A percentile compares a stretch with the other conserved stretches of the same genome.
Evolutionary conservation across 768 basidiomycete genomes (phyloP).

Genomic region (Rhodocollybia butyracea): DNA sequence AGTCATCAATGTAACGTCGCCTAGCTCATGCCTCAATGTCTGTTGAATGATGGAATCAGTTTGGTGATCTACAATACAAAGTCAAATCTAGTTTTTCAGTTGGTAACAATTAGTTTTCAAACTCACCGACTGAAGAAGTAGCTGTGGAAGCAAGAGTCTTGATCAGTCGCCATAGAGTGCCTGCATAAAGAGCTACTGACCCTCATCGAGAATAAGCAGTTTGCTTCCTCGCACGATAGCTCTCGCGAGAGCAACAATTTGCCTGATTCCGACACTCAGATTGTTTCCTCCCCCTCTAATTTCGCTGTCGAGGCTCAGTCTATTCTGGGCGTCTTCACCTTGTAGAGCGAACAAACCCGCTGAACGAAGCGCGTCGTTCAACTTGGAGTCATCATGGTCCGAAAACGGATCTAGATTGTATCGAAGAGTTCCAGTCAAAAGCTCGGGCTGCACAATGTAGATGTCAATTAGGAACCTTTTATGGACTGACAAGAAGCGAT

Average conservation of each 20-base stretch:
- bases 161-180: conserved; percentile 13
- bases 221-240: conserved; percentile 58
- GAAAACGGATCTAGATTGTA: conserved; percentile 69
- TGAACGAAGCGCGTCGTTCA: conserved; percentile 38
- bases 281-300: conserved; percentile 60
- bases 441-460: conserved; percentile 31
- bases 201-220: conserved; percentile 63
- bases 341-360: conserved; percentile 39
- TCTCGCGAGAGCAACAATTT: conserved; percentile 63
- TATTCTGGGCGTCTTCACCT: conserved; percentile 42
- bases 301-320: conserved; percentile 43
- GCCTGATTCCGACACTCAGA: conserved; percentile 74
- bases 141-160: conserved; percentile 32
- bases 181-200: conserved; percentile 28
- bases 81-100: background rate
- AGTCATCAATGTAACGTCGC: conserved; percentile 37
- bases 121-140: conserved; percentile 47
- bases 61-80: conserved; percentile 41
- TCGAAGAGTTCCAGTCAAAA: conserved; percentile 60
- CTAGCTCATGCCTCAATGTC: conserved; percentile 30
- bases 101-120: background rate
- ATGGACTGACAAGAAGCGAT: background rate
- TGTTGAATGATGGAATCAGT: conserved; percentile 59
- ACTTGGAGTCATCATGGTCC: conserved; percentile 47
- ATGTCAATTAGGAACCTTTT: background rate